phyloP scores from a whole-genome alignment of 2,329 filamentous ascomycete species.

The Botryotinia narcissicola region DNA sequence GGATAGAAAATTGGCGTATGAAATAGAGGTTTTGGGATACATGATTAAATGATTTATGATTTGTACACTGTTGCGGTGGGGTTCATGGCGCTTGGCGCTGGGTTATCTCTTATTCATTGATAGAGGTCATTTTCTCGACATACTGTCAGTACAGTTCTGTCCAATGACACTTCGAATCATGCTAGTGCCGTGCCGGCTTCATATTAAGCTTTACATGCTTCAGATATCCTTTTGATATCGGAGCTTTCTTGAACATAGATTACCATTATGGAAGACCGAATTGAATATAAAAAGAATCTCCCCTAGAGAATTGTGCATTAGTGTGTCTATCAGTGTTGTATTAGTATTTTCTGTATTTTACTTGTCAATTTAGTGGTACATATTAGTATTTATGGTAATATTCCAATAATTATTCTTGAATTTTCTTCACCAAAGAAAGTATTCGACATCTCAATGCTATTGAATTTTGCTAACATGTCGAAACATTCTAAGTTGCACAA shows the following conservation, averaged over 20 bases:
- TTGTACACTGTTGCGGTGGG: neutral
- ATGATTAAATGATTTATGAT: neutral
- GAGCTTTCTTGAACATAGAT: neutral
- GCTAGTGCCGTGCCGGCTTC: neutral
- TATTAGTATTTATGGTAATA: no score
- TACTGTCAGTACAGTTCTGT: neutral
- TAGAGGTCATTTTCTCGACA: neutral
- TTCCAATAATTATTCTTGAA: no score
- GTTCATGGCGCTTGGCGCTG: neutral
- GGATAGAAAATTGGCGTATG: neutral
- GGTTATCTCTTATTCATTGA: neutral
- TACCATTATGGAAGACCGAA: neutral
- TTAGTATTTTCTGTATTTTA: no score
- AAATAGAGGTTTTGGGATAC: no score
- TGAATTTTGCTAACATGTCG: no score
- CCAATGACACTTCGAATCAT: no score
- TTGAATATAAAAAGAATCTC: neutral
- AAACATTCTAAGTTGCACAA: no score
- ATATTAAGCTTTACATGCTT: neutral
- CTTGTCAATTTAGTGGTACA: no score
- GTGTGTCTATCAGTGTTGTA: neutral
- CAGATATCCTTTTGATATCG: neutral
- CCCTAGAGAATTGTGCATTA: neutral
- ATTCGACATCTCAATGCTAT: no score
- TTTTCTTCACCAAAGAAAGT: no score